Percentiles rank a stretch among this genome's conserved stretches.
These are phyloP conservation scores for Avicennia marina DNA, from an alignment of 257 asterid genomes.

Conservation along the genomic window DNA sequence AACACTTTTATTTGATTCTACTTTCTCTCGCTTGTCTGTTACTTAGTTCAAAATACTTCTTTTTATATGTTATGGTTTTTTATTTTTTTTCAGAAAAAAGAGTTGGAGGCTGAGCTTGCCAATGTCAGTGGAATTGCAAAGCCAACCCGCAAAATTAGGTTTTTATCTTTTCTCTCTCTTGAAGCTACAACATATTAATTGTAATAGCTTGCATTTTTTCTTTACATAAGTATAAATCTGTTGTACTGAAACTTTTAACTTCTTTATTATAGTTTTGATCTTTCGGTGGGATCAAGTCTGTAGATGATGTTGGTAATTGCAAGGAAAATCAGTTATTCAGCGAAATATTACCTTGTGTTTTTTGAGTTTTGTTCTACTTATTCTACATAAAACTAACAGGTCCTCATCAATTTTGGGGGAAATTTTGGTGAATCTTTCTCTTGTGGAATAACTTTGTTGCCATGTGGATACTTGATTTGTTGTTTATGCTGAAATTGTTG, in stretches of 20 bases:
- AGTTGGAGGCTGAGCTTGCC: conserved; percentile 92
- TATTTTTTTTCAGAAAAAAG: conserved; percentile 69
- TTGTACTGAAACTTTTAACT: background rate
- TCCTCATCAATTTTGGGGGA: background rate
- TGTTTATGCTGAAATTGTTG: no score
- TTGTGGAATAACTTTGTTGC: no score
- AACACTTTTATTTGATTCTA: no score
- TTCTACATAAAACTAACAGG: background rate
- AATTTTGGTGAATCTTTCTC: background rate
- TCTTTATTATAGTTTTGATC: background rate
- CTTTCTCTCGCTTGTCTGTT: no score
- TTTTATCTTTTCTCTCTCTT: conserved; percentile 4
- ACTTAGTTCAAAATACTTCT: no score
- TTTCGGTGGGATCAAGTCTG: background rate
- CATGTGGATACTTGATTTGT: no score
- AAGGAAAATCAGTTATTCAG: no score
- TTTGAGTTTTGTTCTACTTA: background rate
- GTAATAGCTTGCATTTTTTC: background rate
- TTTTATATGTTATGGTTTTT: background rate
- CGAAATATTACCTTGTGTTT: background rate
- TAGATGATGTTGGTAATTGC: background rate
- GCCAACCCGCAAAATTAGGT: conserved; percentile 97
- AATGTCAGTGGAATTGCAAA: conserved; percentile 83
- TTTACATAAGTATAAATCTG: background rate
- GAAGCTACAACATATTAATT: background rate